Base-by-base conservation (phyloP, 495 filamentous ascomycete species). In the Arthonia radiata region DNA sequence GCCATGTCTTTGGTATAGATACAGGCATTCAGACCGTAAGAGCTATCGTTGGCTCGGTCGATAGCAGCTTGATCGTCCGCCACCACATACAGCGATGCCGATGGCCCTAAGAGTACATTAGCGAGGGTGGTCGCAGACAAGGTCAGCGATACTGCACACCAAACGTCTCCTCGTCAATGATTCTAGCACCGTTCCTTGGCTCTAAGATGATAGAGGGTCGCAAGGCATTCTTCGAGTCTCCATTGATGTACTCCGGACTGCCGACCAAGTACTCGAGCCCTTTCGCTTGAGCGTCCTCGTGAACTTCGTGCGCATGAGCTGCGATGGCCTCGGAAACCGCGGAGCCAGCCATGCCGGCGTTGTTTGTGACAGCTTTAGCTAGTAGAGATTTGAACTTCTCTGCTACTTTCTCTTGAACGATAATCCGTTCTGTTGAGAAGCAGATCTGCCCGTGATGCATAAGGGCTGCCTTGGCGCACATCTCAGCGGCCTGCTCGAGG, bases 401-500 rank as follows among this genome's bases (percentile, higher is more conserved):
- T 15, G 60, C 60, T 28, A 91, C 46, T 10, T 58, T 54, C 19
- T 63, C 61, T 41, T 89, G 74, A 13, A 91, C 75, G 13, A 92
- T 48, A 41, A 93, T 76, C 15, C 73, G 66, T 52, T 92, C 82
- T 0, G 80, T 90, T 2, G 67, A 62, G 82, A 93, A 86, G 54
- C 82, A 93, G 26, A 89, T 65, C 54, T 93, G 82, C 1, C 82
- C 82, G 13, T 62, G 43, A 38, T 63, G 54, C 23, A 63, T 29
- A 43, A 67, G 63, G 3, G 61, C 50, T 2, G 64, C 64, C 3
- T 54, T 28, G 0, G 53, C 51, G 37, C 56, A 59, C 25, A 53
- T 44, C 15, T 40, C 24, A 0, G 66, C 70, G 1, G 69, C 70
- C 18, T 52, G 32, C 17, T 60, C 53, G 7, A 75, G 33, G 37